Conservation (phyloP, 2,329 filamentous ascomycete species). For the Aspergillus sp. region DNA sequence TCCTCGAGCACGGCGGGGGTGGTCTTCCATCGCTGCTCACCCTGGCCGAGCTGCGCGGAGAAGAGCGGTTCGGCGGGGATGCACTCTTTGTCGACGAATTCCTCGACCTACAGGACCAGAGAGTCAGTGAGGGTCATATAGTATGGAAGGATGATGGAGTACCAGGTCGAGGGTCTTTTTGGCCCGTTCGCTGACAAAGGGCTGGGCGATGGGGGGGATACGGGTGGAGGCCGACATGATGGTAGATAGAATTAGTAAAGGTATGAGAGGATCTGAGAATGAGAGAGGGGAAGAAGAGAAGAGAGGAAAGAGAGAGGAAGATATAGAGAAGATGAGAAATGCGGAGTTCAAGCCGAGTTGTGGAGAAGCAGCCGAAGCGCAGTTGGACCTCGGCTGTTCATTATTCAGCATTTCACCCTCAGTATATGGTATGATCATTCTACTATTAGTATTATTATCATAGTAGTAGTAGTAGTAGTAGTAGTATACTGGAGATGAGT, state of each 20-base stretch:
- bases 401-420: too few species aligned
- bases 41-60: conserved; percentile 74
- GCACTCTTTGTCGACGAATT: conserved; percentile 96
- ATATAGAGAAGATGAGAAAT: conserved; percentile 17
- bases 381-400: conserved; percentile 28
- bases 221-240: conserved; percentile 51
- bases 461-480: too few species aligned
- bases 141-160: conserved; percentile 12
- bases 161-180: conserved; percentile 78
- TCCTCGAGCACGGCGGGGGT: conserved; percentile 84
- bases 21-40: conserved; percentile 72
- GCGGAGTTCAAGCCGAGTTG: conserved; percentile 21
- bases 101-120: conserved; percentile 64
- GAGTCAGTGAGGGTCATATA: background rate
- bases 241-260: background rate
- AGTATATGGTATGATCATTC: too few species aligned
- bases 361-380: conserved; percentile 30
- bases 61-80: conserved; percentile 80
- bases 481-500: too few species aligned
- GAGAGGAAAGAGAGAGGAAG: background rate
- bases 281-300: background rate
- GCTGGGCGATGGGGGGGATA: conserved; percentile 59
- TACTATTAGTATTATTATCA: too few species aligned
- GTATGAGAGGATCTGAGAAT: background rate
- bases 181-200: conserved; percentile 77